A percentile compares a stretch with the other conserved stretches of the same genome.
These are phyloP conservation scores for Tetraselmis striata DNA, from an alignment of 139 green algal species.

Conservation along the genomic window DNA sequence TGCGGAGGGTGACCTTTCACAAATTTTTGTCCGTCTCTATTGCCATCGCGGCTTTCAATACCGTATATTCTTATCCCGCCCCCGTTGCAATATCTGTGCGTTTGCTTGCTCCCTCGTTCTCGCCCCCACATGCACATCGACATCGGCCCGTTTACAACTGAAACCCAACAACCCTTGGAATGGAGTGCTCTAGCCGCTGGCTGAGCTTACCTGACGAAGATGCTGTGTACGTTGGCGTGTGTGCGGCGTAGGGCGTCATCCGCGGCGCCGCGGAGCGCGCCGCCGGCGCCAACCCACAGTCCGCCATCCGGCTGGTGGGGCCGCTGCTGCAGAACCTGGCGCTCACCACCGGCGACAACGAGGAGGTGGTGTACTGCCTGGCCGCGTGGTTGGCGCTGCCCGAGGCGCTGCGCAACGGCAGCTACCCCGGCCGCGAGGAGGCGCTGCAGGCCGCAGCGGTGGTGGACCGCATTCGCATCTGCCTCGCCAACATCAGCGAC, in stretches of 20 bases:
- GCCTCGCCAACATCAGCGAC: slow-evolving; percentile 60
- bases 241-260: slow-evolving; percentile 39
- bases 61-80: too few species aligned
- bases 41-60: too few species aligned
- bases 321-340: slow-evolving; percentile 94
- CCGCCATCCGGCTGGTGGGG: slow-evolving; percentile 70
- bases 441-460: slow-evolving; percentile 79
- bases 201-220: too few species aligned
- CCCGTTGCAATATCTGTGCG: too few species aligned
- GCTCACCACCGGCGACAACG: slow-evolving; percentile 86
- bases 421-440: slow-evolving; percentile 64
- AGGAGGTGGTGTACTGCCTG: slow-evolving; percentile 95
- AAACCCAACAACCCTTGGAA: too few species aligned
- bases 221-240: too few species aligned
- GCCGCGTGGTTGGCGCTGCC: slow-evolving; percentile 81
- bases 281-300: slow-evolving; percentile 16
- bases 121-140: too few species aligned
- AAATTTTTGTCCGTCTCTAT: too few species aligned
- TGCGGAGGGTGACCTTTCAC: too few species aligned
- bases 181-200: too few species aligned
- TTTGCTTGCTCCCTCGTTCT: too few species aligned
- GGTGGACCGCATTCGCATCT: slow-evolving; percentile 76
- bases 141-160: too few species aligned
- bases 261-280: slow-evolving; percentile 67
- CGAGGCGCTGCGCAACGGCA: slow-evolving; percentile 41